Evolutionary conservation across 768 basidiomycete genomes (phyloP).

Genomic region (Tephrocybe sp.): DNA sequence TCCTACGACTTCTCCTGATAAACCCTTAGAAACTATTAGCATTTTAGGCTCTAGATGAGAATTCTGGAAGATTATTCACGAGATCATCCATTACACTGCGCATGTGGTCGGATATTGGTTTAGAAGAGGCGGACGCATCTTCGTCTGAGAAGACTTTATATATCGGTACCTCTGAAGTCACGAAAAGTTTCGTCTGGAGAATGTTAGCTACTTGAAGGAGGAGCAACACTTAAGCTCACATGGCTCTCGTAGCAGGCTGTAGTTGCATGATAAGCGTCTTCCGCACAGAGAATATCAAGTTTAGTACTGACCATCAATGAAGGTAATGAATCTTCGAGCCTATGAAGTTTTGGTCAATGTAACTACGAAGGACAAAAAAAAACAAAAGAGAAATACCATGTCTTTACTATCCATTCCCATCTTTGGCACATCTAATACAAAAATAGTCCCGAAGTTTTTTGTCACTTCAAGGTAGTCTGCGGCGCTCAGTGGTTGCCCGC

Average conservation of each 20-base stretch:
- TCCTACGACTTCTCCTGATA: constrained; percentile 74
- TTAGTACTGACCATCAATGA: constrained; percentile 75
- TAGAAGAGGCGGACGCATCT: constrained; percentile 30
- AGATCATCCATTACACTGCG: constrained; percentile 93
- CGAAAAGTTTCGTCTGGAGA: constrained; percentile 80
- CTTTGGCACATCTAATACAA: constrained; percentile 83
- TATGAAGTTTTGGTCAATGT: constrained; percentile 20
- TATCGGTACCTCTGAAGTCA: constrained; percentile 91
- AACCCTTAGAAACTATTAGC: constrained; percentile 48
- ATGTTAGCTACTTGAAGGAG: not conserved
- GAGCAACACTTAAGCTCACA: constrained; percentile 31
- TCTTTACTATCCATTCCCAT: constrained; percentile 89
- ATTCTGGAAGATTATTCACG: constrained; percentile 37
- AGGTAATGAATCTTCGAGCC: constrained; percentile 96
- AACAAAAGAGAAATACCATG: constrained; percentile 43
- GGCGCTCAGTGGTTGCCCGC: constrained; percentile 86
- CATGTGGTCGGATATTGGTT: constrained; percentile 76
- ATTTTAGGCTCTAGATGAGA: constrained; percentile 7
- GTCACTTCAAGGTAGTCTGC: constrained; percentile 97
- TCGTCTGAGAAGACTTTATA: constrained; percentile 87
- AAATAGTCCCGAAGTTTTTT: constrained; percentile 81
- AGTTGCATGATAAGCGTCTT: not conserved
- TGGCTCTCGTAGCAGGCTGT: constrained; percentile 90
- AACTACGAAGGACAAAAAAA: not conserved
- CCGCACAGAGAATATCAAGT: not conserved